Base-by-base conservation (phyloP, 2,329 filamentous ascomycete genomes). In the Aspergillus viridinutans region DNA sequence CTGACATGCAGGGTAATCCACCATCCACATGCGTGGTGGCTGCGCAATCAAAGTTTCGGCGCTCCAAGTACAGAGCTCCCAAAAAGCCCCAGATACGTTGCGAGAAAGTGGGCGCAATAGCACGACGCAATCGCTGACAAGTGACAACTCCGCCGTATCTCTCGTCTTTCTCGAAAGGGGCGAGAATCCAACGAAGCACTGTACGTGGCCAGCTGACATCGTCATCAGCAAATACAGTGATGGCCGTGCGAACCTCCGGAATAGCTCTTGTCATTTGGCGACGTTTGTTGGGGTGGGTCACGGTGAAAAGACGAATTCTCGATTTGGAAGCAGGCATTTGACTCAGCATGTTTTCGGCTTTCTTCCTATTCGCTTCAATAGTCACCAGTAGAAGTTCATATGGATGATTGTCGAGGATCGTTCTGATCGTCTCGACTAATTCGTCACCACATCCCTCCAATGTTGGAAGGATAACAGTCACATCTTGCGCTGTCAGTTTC, bases 11-110 rank as follows among this genome's bases (percentile, higher is more conserved):
- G 10, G 93, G 95, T n/a, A 95, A 89, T 43, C 93, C 93, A 58
- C 93, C 93, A 71, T 97, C 93, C 52, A 97, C 89, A 76, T 93
- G 90, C 73, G 95, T 93, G 54, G 92, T 97, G 32, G 93, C 92
- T 50, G 92, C 95, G 71, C 95, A 96, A 75, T 97, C 93, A 72
- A 97, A 97, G 76, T 97, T 97, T 60, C 93, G 87, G 57, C 93
- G 86, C 74, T 96, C 90, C 61, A 97, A 88, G 74, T 97, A 97
- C 52, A 92, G 86, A 23, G 92, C 90, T 5, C 92, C 92, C 21
- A 97, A 83, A 81, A 93, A 97, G 70, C 92, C 92, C 86, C 87
- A 97, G 62, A 90, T 78, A 52, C 83, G 83, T 45, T 84, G 83
- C 26, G 79, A 79, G 69, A 85, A 77, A 43, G 84, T 84, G 57